Conservation (phyloP, 2,329 filamentous ascomycete species). For the Cytospora piceicola region DNA sequence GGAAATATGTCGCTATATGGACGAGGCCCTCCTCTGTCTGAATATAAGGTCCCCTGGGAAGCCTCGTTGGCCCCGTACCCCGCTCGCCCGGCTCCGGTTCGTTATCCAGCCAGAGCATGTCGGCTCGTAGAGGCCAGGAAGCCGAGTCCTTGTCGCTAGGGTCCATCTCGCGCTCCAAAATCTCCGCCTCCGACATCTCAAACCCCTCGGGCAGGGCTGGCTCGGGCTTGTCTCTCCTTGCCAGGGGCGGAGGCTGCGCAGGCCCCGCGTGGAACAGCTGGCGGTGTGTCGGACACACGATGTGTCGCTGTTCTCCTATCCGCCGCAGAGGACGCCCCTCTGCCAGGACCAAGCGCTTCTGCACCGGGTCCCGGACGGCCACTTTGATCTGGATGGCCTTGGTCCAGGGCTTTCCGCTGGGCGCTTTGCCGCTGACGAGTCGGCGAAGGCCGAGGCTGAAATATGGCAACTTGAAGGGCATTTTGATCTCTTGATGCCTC, state of each 20-base stretch:
- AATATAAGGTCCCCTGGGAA: not conserved
- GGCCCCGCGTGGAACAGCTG: not conserved
- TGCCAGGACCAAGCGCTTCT: not conserved
- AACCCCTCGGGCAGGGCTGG: not conserved
- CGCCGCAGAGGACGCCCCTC: not conserved
- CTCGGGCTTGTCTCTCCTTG: not conserved
- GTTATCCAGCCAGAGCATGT: not conserved
- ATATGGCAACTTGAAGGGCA: not conserved
- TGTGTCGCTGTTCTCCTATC: not conserved
- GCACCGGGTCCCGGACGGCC: not conserved
- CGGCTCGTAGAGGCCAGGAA: conserved; percentile 5
- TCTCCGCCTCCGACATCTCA: not conserved
- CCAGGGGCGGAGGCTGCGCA: not conserved
- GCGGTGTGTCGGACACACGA: not conserved
- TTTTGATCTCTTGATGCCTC: not conserved
- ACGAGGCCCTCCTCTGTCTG: not conserved
- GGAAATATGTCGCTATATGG: not conserved
- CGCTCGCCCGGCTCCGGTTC: not conserved
- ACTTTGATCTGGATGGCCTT: not conserved
- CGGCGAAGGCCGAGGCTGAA: not conserved
- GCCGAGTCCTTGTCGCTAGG: conserved; percentile 1
- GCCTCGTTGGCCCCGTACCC: not conserved
- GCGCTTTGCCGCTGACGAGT: not conserved
- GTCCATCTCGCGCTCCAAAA: not conserved
- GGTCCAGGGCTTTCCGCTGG: not conserved